A percentile compares a stretch with the other conserved stretches of the same genome.
Evolutionary conservation across 768 basidiomycete genomes (phyloP).

Genomic region (Termitomyces sp.): DNA sequence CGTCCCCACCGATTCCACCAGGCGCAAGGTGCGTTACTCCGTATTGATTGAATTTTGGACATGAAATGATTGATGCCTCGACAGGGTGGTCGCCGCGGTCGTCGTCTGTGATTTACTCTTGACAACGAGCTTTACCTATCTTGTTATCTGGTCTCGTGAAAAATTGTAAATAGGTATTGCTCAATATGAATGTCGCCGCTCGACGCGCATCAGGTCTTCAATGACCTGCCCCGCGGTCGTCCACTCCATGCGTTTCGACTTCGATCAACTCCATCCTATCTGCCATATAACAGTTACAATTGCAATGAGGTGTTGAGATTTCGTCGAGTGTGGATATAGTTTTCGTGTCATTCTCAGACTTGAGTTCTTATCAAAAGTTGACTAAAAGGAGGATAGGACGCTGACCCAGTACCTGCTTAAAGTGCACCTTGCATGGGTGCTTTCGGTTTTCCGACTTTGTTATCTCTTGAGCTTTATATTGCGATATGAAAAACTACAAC

Average conservation of each 20-base stretch:
- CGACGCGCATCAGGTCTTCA: slow-evolving; percentile 76
- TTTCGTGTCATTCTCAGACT: background rate
- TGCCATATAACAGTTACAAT: background rate
- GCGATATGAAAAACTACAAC: background rate
- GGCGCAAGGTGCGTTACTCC: slow-evolving; percentile 74
- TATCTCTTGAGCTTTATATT: too few species aligned
- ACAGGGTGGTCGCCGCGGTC: slow-evolving; percentile 98
- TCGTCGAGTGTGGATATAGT: background rate
- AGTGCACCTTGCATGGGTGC: background rate
- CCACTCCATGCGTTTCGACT: slow-evolving; percentile 26
- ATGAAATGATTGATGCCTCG: background rate
- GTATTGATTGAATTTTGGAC: background rate
- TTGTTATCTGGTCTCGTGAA: slow-evolving; percentile 2
- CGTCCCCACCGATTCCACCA: slow-evolving; percentile 94
- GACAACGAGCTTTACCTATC: slow-evolving; percentile 10
- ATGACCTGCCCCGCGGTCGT: slow-evolving; percentile 80
- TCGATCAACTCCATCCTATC: background rate
- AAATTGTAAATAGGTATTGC: slow-evolving; percentile 21
- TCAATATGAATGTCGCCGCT: slow-evolving; percentile 71
- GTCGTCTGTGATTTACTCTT: slow-evolving; percentile 64
- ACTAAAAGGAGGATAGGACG: too few species aligned
- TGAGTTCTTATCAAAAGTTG: too few species aligned
- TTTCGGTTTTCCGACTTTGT: background rate
- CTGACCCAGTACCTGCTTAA: background rate
- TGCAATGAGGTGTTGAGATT: too few species aligned